Evolutionary conservation across 768 basidiomycete genomes (phyloP), one percentile per base, ranked within the genome.

Genomic region (Leccinum uliginosum): DNA sequence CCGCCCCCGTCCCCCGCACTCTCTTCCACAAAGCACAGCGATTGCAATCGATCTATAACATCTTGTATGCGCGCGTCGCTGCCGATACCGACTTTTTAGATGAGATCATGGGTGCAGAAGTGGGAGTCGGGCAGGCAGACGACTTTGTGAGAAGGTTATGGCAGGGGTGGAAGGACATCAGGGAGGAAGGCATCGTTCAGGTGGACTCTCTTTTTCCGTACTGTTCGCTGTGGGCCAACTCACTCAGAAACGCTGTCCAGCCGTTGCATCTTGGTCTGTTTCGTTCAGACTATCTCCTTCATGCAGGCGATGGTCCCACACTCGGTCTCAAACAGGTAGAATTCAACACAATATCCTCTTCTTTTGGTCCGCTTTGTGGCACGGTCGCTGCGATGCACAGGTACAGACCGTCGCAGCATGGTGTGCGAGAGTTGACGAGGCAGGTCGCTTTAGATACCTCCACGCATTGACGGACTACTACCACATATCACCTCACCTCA

Each of bases 291-390:
- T 99, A 98, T 73, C 77, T 98, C 29, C 74, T 98, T 21, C 93
- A 99, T 62, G 71, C 77, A 8, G 76, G 77, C 2, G 61, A 63
- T 0, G 68, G 73, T 27, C 67, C 44, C 12, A 21, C 19, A 14
- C 65, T 76, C 14, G 71, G 74, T 6, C 72, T 99, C 60, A 96
- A 94, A 69, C 96, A 99, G 73, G 96, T 98, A 43, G 96, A 99
- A 70, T 97, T 98, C 75, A 99, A 99, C 68, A 97, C 96, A 9
- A 95, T 98, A 60, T 92, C 94, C 3, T 83, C 87, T 0, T 94
- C 93, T 1, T 96, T 98, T 69, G 96, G 93, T 0, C 67, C 85
- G 1, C 76, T 98, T 14, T 90, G 90, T 0, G 77, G 89, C 59
- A 78, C 76, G 35, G 75, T 79, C 10, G 78, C 87, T 4, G 81